Evolutionary conservation across 805 yeast species (phyloP), one percentile per base, ranked within the genome.

Genomic region (Ogataea saltuana): DNA sequence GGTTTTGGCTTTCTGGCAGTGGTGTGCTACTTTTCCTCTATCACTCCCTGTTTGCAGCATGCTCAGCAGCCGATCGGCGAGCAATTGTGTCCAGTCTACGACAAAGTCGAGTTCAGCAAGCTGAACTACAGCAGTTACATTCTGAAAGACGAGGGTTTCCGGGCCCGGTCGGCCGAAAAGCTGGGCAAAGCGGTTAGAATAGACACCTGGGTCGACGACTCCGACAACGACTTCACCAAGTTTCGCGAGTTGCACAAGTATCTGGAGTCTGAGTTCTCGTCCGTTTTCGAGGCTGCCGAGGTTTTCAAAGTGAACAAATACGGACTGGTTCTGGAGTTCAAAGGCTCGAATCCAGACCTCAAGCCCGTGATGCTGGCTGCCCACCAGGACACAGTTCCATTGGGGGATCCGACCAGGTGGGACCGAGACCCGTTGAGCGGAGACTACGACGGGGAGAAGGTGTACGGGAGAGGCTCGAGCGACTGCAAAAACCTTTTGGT

Each of bases 351-450:
- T 36, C 28, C 53, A 9, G 44, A 59, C 3, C 65, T 81, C 49
- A 81, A 83, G 59, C 95, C 95, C 11, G 52, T 81, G 20, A 56
- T 87, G 63, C 67, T 85, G 39, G 77, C 84, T 55, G 90, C 91
- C 1, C 95, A 87, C 59, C 84, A 78, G 60, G 95, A 86, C 56
- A 87, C 83, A 4, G 95, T 87, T 18, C 95, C 95, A 1, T 83
- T 85, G 8, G 85, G 80, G 53, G 59, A 63, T 11, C 75, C 72
- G 22, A 77, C 87, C 0, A 61, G 76, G 43, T 87, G 95, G 95
- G 65, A 66, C 0, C 70, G 78, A 56, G 81, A 81, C 9, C 95
- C 95, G 3, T 84, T 79, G 45, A 60, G 71, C 13, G 88, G 85
- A 12, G 68, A 74, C 53, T 85, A 68, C 56, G 95, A 88, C 54